Base-by-base conservation (phyloP, 495 filamentous ascomycete genomes). In the Penicillium crystallinum region DNA sequence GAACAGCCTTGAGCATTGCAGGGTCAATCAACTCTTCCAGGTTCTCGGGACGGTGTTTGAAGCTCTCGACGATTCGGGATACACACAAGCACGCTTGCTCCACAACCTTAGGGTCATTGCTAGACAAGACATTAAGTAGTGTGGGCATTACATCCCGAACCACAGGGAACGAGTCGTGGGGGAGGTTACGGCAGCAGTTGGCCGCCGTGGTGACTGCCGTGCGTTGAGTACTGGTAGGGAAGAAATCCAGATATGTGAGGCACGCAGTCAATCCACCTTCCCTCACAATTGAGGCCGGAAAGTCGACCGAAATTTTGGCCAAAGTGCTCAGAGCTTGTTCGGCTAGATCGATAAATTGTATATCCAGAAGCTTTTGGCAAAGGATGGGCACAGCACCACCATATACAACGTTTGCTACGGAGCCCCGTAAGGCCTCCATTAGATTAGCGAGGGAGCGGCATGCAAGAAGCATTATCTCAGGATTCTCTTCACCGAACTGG, bases 81-180 rank as follows among this genome's bases (percentile, higher is more conserved):
- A 99, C 92, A 66, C 95, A 99, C 4, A 96, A 79, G 11, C 91
- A 97, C 11, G 87, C 92, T 68, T 99, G 90, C 65, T 99, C 95
- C 23, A 99, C 90, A 10, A 99, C 95, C 53, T 90, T 90, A 52
- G 96, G 93, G 59, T 99, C 95, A 66, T 81, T 96, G 70, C 90
- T 96, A 7, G 81, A 81, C 7, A 99, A 77, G 9, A 97, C 95
- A 58, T 89, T 88, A 22, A 91, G 80, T 9, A 99, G 79, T 21
- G 86, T 97, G 8, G 90, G 90, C 95, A 99, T 99, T 15, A 96
- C 92, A 70, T 93, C 91, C 49, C 82, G 80, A 18, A 99, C 82
- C 1, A 90, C 89, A 7, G 82, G 75, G 63, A 97, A 99, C 0
- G 88, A 91, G 55, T 97, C 92, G 52, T 92, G 89, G 3, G 91